Conservation (phyloP, 345 rosid genomes). For the Arabis alpina region DNA sequence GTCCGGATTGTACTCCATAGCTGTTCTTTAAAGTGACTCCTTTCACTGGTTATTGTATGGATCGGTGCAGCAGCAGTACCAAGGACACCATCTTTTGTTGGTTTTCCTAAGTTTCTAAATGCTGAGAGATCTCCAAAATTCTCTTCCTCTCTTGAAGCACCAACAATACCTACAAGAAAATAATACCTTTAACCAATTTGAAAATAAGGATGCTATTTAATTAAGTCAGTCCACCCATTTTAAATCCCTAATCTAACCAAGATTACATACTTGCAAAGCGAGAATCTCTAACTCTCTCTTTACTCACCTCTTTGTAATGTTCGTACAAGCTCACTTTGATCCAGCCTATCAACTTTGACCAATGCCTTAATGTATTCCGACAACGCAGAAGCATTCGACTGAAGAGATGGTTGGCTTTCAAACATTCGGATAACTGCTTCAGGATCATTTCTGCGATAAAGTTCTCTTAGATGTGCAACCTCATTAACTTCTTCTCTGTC, state of each 20-base stretch:
- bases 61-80: conserved; percentile 90
- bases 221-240: background rate
- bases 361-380: conserved; percentile 88
- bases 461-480: conserved; percentile 73
- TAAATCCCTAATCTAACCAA: conserved; percentile 2
- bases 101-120: conserved; percentile 72
- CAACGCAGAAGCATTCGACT: conserved; percentile 66
- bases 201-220: background rate
- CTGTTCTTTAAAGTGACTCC: conserved; percentile 87
- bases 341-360: conserved; percentile 86
- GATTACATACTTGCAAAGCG: background rate
- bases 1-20: conserved; percentile 88
- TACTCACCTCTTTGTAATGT: conserved; percentile 80
- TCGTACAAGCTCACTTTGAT: conserved; percentile 78
- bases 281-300: background rate
- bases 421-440: conserved; percentile 82
- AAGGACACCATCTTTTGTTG: conserved; percentile 67
- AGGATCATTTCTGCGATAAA: conserved; percentile 77
- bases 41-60: conserved; percentile 80
- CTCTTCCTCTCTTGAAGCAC: conserved; percentile 69
- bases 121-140: conserved; percentile 61
- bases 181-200: background rate
- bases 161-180: conserved; percentile 44
- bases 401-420: conserved; percentile 81
- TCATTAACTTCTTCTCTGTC: conserved; percentile 74